Conservation (phyloP, 2,329 filamentous ascomycete genomes). For the Diaporthe capsici region DNA sequence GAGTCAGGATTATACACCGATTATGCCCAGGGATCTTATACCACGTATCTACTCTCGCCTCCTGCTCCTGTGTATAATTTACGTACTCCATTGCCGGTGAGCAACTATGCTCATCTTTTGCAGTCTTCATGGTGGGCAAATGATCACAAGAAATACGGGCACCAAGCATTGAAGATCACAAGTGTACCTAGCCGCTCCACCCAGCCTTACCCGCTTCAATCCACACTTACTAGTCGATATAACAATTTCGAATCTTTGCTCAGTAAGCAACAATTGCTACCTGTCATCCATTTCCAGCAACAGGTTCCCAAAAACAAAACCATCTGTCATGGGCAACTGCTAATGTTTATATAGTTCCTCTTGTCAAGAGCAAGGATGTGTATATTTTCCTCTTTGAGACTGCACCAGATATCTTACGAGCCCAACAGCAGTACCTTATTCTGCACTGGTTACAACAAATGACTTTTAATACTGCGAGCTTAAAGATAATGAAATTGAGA, state of each 20-base stretch:
- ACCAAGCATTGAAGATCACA: neutral
- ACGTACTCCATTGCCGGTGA: neutral
- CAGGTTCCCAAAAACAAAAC: too few relatives aligned
- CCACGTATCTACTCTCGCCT: neutral
- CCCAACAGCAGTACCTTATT: neutral
- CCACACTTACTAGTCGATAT: constrained; percentile 1
- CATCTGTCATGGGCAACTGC: neutral
- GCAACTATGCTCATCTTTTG: neutral
- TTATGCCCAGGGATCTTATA: neutral
- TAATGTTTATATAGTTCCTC: neutral
- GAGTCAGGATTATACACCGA: neutral
- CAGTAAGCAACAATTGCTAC: neutral
- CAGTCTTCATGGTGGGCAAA: neutral
- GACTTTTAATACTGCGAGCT: neutral
- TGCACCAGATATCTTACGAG: neutral
- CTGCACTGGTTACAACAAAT: neutral
- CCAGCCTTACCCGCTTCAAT: neutral
- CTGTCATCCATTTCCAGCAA: too few relatives aligned
- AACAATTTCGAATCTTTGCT: neutral
- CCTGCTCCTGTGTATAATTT: neutral
- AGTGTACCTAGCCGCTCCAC: neutral
- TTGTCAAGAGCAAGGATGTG: neutral
- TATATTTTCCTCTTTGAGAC: constrained; percentile 1
- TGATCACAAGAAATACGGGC: neutral
- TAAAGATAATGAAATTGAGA: neutral